Evolutionary conservation across 805 yeast species (phyloP).

Genomic region (Komagataella ulmi): DNA sequence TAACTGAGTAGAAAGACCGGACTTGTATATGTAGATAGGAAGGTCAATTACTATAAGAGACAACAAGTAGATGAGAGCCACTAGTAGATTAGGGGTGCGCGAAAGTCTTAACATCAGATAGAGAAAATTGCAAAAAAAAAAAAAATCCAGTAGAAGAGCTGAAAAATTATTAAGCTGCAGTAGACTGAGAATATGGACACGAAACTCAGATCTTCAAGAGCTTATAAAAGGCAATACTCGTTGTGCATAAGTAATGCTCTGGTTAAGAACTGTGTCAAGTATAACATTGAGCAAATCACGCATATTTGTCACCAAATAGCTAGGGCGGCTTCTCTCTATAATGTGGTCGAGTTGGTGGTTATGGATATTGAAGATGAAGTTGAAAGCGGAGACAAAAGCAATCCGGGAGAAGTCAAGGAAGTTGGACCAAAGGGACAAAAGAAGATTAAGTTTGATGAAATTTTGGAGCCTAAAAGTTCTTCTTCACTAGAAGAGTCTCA

Average conservation of each 20-base stretch:
- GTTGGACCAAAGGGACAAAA: constrained; percentile 9
- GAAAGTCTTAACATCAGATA: not conserved
- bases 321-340: constrained; percentile 53
- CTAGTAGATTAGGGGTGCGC: not conserved
- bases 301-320: constrained; percentile 68
- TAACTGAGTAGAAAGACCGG: not conserved
- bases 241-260: constrained; percentile 54
- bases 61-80: not conserved
- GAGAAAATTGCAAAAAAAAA: not conserved
- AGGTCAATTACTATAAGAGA: not conserved
- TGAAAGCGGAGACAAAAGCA: constrained; percentile 2
- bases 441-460: constrained; percentile 6
- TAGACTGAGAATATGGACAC: not conserved
- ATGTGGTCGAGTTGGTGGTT: constrained; percentile 64
- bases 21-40: not conserved
- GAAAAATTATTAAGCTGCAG: not conserved
- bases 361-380: constrained; percentile 29
- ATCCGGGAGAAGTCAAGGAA: constrained; percentile 9
- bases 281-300: constrained; percentile 53
- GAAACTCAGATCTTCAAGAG: not conserved
- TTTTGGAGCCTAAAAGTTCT: constrained; percentile 3
- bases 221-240: constrained; percentile 24
- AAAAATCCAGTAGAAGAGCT: not conserved
- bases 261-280: not conserved
- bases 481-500: constrained; percentile 15